Conservation (phyloP, 805 yeast species). For the Blastobotrys attinorum region DNA sequence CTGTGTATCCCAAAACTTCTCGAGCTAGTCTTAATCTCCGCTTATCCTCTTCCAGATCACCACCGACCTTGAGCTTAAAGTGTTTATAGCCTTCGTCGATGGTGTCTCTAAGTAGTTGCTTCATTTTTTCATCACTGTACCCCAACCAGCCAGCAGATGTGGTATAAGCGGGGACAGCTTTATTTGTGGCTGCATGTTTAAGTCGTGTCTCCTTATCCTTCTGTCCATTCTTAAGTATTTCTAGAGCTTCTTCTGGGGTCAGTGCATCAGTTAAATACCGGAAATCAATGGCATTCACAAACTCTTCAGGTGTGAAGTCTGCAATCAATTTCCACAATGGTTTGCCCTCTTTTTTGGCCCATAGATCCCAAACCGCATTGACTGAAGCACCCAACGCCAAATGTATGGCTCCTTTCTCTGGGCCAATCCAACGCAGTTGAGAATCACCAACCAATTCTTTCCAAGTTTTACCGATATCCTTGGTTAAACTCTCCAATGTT, state of each 20-base stretch:
- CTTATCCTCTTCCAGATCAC: constrained; percentile 31
- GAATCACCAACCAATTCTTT: constrained; percentile 33
- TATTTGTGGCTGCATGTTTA: constrained; percentile 27
- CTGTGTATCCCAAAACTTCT: constrained; percentile 34
- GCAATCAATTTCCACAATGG: constrained; percentile 38
- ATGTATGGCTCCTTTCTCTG: constrained; percentile 38
- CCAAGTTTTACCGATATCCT: constrained; percentile 37
- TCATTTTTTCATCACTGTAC: constrained; percentile 36
- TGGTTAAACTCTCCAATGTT: constrained; percentile 26
- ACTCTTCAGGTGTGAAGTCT: constrained; percentile 36
- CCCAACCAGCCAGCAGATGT: constrained; percentile 42
- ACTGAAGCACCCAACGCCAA: constrained; percentile 36
- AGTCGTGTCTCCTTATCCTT: constrained; percentile 29
- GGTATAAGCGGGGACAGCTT: constrained; percentile 38
- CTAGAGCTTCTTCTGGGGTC: constrained; percentile 36
- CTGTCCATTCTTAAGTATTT: constrained; percentile 26
- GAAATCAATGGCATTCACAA: constrained; percentile 35
- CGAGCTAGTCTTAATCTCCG: constrained; percentile 32
- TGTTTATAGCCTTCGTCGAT: constrained; percentile 33
- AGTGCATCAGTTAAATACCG: constrained; percentile 37
- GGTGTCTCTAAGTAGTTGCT: constrained; percentile 27
- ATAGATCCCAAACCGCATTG: constrained; percentile 38
- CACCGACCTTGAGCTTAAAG: constrained; percentile 38
- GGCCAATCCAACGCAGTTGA: constrained; percentile 39
- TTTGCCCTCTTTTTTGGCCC: constrained; percentile 33